Evolutionary conservation across 768 basidiomycete species (phyloP), one percentile per base, ranked within the genome.

Genomic region (Sporobolomyces phaffii): DNA sequence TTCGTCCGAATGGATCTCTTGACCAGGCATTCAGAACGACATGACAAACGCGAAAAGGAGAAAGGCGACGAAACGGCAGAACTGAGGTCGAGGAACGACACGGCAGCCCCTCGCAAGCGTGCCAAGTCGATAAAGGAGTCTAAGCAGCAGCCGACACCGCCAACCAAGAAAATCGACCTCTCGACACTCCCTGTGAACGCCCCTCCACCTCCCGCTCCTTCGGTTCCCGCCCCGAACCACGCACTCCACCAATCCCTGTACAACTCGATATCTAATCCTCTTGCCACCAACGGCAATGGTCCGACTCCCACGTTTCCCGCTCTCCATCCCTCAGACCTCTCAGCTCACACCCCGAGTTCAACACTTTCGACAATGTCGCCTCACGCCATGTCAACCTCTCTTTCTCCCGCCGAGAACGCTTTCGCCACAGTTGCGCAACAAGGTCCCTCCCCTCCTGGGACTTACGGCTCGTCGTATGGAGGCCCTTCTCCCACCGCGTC

Each of bases 1-100:
- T 69, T 69, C 41, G 73, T 69, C 20, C 36, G 64, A 13, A 50
- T 62, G 49, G 73, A 74, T 47, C 60, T 74, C 8, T 65, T 74
- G 54, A 60, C 70, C 22, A 64, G 73, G 15, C 73, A 74, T 45
- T 50, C 69, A 5, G 71, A 74, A 33, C 65, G 73, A 0, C 73
- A 74, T 56, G 69, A 66, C 34, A 69, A 74, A 51, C 66, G 73
- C 11, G 56, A 58, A 29, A 66, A 74, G 50, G 67, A 68, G 33
- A 60, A 65, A 4, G 72, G 72, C 26, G 56, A 68, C 17, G 68
- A 64, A 1, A 45, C 57, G 13, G 29, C 29, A 10, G 67, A 63
- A 6, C 28, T 43, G 34, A 26, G 29, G 24, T 15, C 54, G 38
- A 44, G 31, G 24, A 20, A 24, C 45, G 56, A 58, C 5, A 18